Percentiles rank a stretch among this genome's conserved stretches.
These are phyloP conservation scores for Fusarium anthophilum DNA, from an alignment of 2,329 filamentous ascomycete species.

Conservation along the genomic window DNA sequence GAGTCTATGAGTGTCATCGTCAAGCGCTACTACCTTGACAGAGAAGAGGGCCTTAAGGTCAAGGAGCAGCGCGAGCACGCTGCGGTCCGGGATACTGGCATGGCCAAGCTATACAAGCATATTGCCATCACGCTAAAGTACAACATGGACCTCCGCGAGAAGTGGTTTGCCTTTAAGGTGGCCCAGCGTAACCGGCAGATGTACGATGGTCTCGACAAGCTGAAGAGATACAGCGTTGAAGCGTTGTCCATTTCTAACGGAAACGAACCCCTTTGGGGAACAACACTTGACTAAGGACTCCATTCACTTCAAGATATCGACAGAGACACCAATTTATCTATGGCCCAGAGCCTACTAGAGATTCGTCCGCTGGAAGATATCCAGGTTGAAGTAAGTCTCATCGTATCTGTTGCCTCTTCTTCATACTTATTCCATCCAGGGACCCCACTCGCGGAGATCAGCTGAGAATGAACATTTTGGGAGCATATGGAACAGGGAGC, in stretches of 20 bases:
- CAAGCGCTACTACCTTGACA: conserved; percentile 7
- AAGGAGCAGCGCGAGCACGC: neutral
- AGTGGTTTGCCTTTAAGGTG: neutral
- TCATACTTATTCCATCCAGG: neutral
- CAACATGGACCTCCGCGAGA: neutral
- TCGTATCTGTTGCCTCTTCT: neutral
- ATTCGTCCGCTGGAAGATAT: neutral
- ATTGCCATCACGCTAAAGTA: neutral
- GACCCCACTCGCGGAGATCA: neutral
- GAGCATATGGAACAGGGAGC: neutral
- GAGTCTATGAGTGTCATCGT: neutral
- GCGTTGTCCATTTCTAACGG: neutral
- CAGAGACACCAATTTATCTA: neutral
- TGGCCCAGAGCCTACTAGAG: neutral
- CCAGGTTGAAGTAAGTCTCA: neutral
- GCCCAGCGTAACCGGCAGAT: neutral
- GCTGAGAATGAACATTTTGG: neutral
- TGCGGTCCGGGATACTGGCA: neutral
- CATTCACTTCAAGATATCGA: neutral
- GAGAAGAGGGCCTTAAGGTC: conserved; percentile 15
- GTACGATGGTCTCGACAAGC: conserved; percentile 16
- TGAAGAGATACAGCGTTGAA: neutral
- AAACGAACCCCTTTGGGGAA: neutral
- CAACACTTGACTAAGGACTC: neutral
- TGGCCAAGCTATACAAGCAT: neutral